Evolutionary conservation across 2,329 filamentous ascomycete species (phyloP).

Genomic region (Ustulina deusta): DNA sequence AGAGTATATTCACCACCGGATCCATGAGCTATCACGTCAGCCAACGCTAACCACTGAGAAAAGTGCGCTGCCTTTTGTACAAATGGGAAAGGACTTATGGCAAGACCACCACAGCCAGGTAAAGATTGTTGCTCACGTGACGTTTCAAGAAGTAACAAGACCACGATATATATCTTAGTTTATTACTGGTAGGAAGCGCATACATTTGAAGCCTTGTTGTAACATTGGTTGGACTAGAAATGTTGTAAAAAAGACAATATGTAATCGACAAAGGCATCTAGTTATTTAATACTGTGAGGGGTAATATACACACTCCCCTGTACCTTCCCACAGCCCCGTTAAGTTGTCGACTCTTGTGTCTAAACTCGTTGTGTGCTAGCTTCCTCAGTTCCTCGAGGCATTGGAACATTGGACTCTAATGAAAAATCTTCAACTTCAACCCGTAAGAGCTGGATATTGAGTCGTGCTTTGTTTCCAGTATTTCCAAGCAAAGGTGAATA

Average conservation of each 20-base stretch:
- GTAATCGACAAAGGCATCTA: too few relatives aligned
- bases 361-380: neutral
- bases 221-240: too few relatives aligned
- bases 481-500: neutral
- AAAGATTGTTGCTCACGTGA: neutral
- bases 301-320: too few relatives aligned
- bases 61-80: neutral
- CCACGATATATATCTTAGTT: neutral
- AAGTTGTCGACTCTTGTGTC: neutral
- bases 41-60: neutral
- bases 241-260: too few relatives aligned
- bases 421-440: neutral
- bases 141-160: neutral
- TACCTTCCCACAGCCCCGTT: too few relatives aligned
- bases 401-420: neutral
- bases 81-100: neutral
- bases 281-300: too few relatives aligned
- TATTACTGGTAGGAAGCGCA: neutral
- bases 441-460: neutral
- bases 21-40: neutral
- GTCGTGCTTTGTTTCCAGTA: neutral
- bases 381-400: neutral
- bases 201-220: too few relatives aligned
- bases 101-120: neutral
- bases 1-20: neutral